Base-by-base conservation (phyloP, 2,329 filamentous ascomycete species). In the Sordariomycetes sp. region DNA sequence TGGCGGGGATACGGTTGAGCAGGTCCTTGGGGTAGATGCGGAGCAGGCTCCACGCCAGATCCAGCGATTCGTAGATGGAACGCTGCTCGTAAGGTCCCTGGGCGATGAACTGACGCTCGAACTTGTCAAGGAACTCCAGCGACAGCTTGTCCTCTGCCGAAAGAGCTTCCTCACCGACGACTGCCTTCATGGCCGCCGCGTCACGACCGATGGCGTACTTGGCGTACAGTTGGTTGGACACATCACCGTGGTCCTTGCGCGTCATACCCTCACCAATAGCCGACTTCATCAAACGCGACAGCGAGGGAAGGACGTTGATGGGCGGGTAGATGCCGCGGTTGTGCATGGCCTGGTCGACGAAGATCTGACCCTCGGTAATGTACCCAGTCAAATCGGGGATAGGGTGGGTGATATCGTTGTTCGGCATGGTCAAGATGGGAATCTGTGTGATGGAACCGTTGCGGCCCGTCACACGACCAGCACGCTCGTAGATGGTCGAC, bases 141-240 rank as follows among this genome's bases (percentile, higher is more conserved):
- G 90, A 94, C 38, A 96, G 77, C 70, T 96, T 96, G 67, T 98
- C 92, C 66, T 98, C 92, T 35, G 84, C 75, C 19, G 87, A 94
- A 54, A 98, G 64, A 21, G 92, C 92, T 61, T 98, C 92, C 66
- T 98, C 93, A 66, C 92, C 92, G 39, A 98, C 92, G 60, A 98
- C 92, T 41, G 92, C 92, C 71, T 96, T 98, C 92, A 98, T 98
- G 58, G 87, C 83, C 24, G 93, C 90, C 15, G 92, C 92, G 54
- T 98, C 92, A 73, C 90, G 88, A 57, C 92, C 92, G 57, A 98
- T 96, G 61, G 92, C 92, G 60, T 98, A 98, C 68, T 98, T 98
- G 65, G 92, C 92, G 61, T 98, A 98, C 45, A 98, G 76, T 72
- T 98, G 92, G 72, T 98, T 98, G 47, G 92, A 98, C 33, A 98